phyloP scores from a whole-genome alignment of 2,329 filamentous ascomycete species.

The Chaetomium strumarium region DNA sequence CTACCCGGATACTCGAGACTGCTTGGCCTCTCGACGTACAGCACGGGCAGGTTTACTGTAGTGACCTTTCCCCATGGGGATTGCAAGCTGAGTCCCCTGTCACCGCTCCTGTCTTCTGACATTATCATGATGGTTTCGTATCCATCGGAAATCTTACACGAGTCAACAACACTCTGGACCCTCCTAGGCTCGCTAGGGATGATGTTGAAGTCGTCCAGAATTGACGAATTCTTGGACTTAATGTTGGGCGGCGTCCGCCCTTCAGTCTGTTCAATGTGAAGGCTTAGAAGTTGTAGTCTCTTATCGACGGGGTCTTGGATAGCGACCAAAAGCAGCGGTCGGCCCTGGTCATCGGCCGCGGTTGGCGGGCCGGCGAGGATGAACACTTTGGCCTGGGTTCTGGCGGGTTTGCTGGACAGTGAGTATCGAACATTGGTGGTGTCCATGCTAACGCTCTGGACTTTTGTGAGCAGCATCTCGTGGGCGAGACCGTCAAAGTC shows the following conservation, averaged over 20 bases:
- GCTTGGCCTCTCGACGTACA: conserved; percentile 55
- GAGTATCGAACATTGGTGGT: conserved; percentile 57
- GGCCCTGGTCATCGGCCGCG: conserved; percentile 46
- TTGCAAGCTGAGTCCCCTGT: conserved; percentile 63
- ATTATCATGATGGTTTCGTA: conserved; percentile 63
- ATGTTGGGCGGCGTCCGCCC: conserved; percentile 29
- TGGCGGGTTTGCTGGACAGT: conserved; percentile 46
- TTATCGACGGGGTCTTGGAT: conserved; percentile 65
- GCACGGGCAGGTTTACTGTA: conserved; percentile 57
- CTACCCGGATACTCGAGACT: conserved; percentile 52
- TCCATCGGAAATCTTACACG: conserved; percentile 64
- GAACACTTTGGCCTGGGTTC: conserved; percentile 57
- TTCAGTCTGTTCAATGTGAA: conserved; percentile 47
- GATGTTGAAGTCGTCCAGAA: conserved; percentile 38
- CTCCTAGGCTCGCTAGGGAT: conserved; percentile 48
- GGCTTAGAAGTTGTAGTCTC: conserved; percentile 59
- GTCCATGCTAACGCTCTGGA: conserved; percentile 61
- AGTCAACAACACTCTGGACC: conserved; percentile 64
- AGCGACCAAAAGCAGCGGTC: conserved; percentile 56
- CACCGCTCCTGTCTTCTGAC: conserved; percentile 57
- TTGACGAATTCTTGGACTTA: conserved; percentile 23
- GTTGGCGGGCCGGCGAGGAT: conserved; percentile 57
- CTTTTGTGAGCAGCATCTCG: conserved; percentile 65
- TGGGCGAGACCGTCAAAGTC: conserved; percentile 64
- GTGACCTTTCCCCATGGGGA: conserved; percentile 68